phyloP scores from a whole-genome alignment of 805 yeast genomes.

The Cyberlindnera samutprakarnensis region DNA sequence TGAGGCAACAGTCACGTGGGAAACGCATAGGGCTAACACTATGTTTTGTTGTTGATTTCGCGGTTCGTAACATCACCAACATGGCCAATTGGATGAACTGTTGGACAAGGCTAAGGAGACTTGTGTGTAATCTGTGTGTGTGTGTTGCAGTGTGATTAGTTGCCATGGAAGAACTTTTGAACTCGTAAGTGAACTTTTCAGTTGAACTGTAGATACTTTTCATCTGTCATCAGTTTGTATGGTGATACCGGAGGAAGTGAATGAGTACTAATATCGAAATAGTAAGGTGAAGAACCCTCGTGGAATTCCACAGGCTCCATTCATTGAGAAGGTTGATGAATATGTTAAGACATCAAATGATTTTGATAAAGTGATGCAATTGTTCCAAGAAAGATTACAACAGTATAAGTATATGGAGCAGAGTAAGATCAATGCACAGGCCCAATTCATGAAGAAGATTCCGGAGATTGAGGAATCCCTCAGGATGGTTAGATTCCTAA shows the following conservation, averaged over 20 bases:
- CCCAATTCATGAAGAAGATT: conserved; percentile 54
- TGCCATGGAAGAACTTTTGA: conserved; percentile 18
- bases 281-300: conserved; percentile 57
- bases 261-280: too few species aligned
- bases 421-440: conserved; percentile 31
- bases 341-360: conserved; percentile 63
- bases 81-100: too few species aligned
- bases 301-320: conserved; percentile 96
- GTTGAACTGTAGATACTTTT: too few species aligned
- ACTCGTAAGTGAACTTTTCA: conserved; percentile 21
- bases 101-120: too few species aligned
- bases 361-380: conserved; percentile 58
- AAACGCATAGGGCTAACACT: too few species aligned
- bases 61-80: too few species aligned
- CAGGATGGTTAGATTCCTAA: conserved; percentile 57
- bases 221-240: too few species aligned
- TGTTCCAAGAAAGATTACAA: conserved; percentile 81
- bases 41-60: too few species aligned
- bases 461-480: conserved; percentile 92
- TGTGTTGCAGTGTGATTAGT: too few species aligned
- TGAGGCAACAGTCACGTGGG: too few species aligned
- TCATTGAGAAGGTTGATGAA: conserved; percentile 75
- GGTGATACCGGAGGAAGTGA: too few species aligned
- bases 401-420: conserved; percentile 81
- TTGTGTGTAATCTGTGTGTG: too few species aligned